Conservation (phyloP, 257 asterid genomes). For the Paulownia fortunei region DNA sequence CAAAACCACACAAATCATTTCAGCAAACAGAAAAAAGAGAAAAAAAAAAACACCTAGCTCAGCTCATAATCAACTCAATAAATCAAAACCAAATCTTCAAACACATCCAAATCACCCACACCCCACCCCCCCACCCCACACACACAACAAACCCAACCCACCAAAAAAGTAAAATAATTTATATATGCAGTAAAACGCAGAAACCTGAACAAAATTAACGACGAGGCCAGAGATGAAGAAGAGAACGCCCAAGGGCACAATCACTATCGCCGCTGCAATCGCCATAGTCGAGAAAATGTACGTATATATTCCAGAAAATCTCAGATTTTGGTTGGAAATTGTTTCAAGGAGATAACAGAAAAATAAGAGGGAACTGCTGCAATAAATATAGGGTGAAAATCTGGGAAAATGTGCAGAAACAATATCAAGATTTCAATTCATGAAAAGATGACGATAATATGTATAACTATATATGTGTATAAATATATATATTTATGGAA, state of each 20-base stretch:
- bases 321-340: background rate
- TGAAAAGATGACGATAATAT: constrained; percentile 11
- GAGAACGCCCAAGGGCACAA: constrained; percentile 82
- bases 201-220: constrained; percentile 75
- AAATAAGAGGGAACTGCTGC: constrained; percentile 11
- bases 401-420: constrained; percentile 41
- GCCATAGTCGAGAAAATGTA: constrained; percentile 40
- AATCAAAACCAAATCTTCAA: constrained; percentile 21
- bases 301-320: background rate
- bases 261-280: constrained; percentile 72
- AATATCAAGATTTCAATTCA: constrained; percentile 36
- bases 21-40: background rate
- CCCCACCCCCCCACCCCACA: background rate
- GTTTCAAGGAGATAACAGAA: constrained; percentile 15
- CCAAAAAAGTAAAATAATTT: background rate
- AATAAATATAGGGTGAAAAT: constrained; percentile 29
- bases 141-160: background rate
- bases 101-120: background rate
- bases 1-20: background rate
- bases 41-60: background rate
- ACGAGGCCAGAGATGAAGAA: constrained; percentile 89
- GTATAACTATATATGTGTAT: background rate
- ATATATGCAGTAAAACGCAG: background rate
- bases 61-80: constrained; percentile 16
- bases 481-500: background rate